Conservation (phyloP, 139 green algal genomes). For the Yamagishiella unicocca region DNA sequence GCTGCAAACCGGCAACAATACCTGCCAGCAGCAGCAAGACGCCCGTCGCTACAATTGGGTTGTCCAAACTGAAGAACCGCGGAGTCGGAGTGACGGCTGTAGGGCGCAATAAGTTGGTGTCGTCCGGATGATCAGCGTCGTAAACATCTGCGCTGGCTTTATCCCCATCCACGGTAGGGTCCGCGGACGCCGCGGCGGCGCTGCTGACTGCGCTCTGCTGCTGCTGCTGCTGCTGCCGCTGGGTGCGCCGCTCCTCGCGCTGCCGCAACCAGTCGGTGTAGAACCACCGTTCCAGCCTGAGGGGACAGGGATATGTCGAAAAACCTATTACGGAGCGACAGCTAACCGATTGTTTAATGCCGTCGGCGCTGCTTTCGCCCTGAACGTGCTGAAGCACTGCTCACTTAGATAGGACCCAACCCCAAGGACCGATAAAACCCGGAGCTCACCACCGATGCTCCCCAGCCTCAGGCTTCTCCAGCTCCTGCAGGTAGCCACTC, state of each 20-base stretch:
- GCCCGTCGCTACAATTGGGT: slow-evolving; percentile 54
- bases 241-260: neutral
- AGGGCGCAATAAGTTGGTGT: slow-evolving; percentile 7
- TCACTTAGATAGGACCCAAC: too few relatives aligned
- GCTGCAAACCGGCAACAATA: neutral
- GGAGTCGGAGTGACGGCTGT: slow-evolving; percentile 35
- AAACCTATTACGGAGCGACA: too few relatives aligned
- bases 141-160: too few relatives aligned
- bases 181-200: too few relatives aligned
- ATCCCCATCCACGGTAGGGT: too few relatives aligned
- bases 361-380: too few relatives aligned
- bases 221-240: neutral
- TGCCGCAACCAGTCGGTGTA: slow-evolving; percentile 56
- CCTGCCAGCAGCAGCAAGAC: slow-evolving; percentile 28
- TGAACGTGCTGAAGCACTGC: too few relatives aligned
- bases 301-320: neutral
- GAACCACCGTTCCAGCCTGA: slow-evolving; percentile 53
- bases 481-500: slow-evolving; percentile 42
- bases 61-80: slow-evolving; percentile 55
- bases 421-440: too few relatives aligned
- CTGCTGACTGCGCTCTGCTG: too few relatives aligned
- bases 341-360: too few relatives aligned
- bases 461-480: slow-evolving; percentile 13
- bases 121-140: neutral
- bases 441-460: neutral